These are phyloP conservation scores for Blastobotrys arbuscula DNA, from an alignment of 1,139 yeast species.

Conservation along the genomic window DNA sequence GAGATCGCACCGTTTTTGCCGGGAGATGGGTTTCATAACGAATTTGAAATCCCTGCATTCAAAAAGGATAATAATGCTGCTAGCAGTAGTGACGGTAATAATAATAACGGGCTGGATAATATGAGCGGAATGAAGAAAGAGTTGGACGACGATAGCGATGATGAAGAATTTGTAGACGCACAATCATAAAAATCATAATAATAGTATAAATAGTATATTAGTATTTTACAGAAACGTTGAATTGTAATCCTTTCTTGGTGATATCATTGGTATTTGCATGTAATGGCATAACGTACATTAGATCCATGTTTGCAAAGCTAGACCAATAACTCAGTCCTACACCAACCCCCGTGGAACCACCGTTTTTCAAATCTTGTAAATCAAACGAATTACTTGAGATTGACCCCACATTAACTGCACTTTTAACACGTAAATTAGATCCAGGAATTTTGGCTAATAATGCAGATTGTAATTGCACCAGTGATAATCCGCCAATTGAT, in stretches of 20 bases:
- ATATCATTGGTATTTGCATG: constrained; percentile 59
- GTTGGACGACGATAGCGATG: constrained; percentile 16
- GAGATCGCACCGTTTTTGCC: constrained; percentile 68
- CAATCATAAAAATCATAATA: neutral
- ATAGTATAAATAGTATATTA: neutral
- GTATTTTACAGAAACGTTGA: constrained; percentile 75
- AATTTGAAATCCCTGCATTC: constrained; percentile 65
- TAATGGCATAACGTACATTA: constrained; percentile 77
- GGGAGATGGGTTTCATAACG: constrained; percentile 60
- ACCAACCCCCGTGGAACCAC: constrained; percentile 27
- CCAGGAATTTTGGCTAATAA: constrained; percentile 59
- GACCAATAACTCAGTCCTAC: constrained; percentile 78
- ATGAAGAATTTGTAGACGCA: constrained; percentile 27
- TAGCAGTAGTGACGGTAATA: neutral
- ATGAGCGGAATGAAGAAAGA: neutral
- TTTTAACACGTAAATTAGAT: constrained; percentile 68
- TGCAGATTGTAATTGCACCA: neutral
- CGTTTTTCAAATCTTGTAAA: constrained; percentile 20
- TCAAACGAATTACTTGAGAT: constrained; percentile 5
- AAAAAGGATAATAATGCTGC: constrained; percentile 37
- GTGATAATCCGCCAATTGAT: constrained; percentile 46
- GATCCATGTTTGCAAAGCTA: constrained; percentile 85
- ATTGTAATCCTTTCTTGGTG: constrained; percentile 78
- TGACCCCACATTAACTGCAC: constrained; percentile 61
- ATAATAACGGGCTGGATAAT: neutral